Conservation (phyloP, 2,329 filamentous ascomycete species). For the Nothophoma quercina region DNA sequence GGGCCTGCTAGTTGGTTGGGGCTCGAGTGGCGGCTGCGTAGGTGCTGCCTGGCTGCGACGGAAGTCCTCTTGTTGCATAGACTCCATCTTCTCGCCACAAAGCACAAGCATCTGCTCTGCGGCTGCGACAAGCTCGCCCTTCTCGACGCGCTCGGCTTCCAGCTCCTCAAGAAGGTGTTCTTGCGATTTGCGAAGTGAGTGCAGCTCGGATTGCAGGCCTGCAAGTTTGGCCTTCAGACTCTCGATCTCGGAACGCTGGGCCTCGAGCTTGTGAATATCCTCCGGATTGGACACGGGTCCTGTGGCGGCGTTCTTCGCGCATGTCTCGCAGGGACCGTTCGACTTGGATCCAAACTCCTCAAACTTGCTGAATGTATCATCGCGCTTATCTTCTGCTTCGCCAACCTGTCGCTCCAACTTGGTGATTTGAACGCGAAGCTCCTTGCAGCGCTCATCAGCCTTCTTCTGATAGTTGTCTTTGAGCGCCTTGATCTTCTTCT, state of each 20-base stretch:
- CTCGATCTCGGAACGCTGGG: constrained; percentile 71
- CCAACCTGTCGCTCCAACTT: constrained; percentile 78
- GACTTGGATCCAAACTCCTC: constrained; percentile 20
- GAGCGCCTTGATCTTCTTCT: constrained; percentile 90
- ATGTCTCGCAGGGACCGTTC: constrained; percentile 22
- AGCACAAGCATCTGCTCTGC: constrained; percentile 86
- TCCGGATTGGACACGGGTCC: constrained; percentile 37
- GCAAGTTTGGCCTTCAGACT: constrained; percentile 77
- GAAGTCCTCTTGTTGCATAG: constrained; percentile 53
- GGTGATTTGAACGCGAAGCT: constrained; percentile 76
- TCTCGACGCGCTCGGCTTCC: constrained; percentile 79
- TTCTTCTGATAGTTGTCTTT: constrained; percentile 83
- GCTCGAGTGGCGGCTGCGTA: constrained; percentile 10
- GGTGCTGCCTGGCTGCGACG: constrained; percentile 59
- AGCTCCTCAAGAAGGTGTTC: constrained; percentile 69
- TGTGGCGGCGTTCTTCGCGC: constrained; percentile 17
- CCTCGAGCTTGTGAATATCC: constrained; percentile 62
- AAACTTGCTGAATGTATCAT: constrained; percentile 70
- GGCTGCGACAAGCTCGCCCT: constrained; percentile 80
- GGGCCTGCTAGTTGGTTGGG: constrained; percentile 21
- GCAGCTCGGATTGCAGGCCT: constrained; percentile 76
- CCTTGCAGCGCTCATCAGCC: constrained; percentile 86
- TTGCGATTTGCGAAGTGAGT: constrained; percentile 74
- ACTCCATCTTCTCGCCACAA: constrained; percentile 55
- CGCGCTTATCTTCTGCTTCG: constrained; percentile 69